These are phyloP conservation scores for Firmiana major DNA, from an alignment of 345 rosid genomes.

Conservation along the genomic window DNA sequence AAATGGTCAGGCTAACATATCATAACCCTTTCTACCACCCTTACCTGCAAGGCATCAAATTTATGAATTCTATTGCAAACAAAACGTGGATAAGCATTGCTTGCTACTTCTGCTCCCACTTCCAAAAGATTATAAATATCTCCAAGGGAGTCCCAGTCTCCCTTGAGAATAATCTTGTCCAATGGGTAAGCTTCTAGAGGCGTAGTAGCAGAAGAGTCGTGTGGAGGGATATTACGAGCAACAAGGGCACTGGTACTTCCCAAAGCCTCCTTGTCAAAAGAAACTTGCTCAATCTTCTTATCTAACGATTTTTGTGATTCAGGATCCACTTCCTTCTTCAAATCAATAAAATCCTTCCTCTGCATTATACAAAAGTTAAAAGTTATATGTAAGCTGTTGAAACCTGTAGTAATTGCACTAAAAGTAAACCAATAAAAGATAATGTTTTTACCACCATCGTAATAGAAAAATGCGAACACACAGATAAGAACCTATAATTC, in stretches of 20 bases:
- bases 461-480: not conserved
- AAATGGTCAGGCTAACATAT: not conserved
- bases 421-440: no score
- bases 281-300: slow-evolving; percentile 36
- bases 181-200: slow-evolving; percentile 74
- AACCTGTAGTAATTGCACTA: not conserved
- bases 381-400: not conserved
- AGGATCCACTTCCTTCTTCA: slow-evolving; percentile 50
- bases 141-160: slow-evolving; percentile 62
- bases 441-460: not conserved
- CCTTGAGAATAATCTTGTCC: slow-evolving; percentile 57
- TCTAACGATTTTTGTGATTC: slow-evolving; percentile 43
- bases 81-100: slow-evolving; percentile 53
- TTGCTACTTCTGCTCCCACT: slow-evolving; percentile 24
- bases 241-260: slow-evolving; percentile 35
- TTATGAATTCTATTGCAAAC: slow-evolving; percentile 65
- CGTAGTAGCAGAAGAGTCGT: slow-evolving; percentile 47
- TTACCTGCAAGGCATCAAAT: slow-evolving; percentile 53
- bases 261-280: slow-evolving; percentile 56
- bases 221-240: slow-evolving; percentile 71
- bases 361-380: slow-evolving; percentile 27
- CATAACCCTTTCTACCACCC: not conserved
- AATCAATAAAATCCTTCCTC: slow-evolving; percentile 44
- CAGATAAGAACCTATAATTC: not conserved
- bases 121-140: slow-evolving; percentile 47